phyloP scores from a whole-genome alignment of 257 asterid species.

The Solanum paucissectum region DNA sequence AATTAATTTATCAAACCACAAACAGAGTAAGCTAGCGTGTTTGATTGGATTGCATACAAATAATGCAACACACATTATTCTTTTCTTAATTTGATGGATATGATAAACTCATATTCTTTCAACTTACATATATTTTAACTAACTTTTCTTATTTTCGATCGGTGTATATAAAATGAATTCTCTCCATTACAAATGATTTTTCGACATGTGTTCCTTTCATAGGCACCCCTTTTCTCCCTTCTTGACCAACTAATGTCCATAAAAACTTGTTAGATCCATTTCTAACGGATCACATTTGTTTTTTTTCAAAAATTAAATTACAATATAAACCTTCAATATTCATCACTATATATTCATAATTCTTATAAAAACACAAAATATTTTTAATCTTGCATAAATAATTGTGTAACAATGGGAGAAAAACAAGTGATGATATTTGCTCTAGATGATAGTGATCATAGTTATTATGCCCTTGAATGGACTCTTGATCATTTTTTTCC shows the following conservation, averaged over 20 bases:
- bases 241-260: neutral
- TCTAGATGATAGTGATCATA: constrained; percentile 30
- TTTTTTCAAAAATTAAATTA: neutral
- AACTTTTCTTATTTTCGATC: neutral
- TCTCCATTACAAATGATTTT: neutral
- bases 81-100: neutral
- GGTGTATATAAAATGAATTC: neutral
- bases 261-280: neutral
- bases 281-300: neutral
- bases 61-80: neutral
- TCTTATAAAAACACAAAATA: neutral
- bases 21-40: neutral
- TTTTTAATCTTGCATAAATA: neutral
- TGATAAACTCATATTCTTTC: neutral
- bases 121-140: neutral
- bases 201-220: neutral
- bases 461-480: constrained; percentile 34
- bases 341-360: neutral
- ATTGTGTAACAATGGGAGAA: neutral
- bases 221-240: neutral
- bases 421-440: constrained; percentile 28
- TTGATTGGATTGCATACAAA: neutral
- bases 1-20: neutral
- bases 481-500: constrained; percentile 18
- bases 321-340: neutral